These are phyloP conservation scores for Rhododendron griersonianum DNA, from an alignment of 148 eudicot genomes.

Conservation along the genomic window DNA sequence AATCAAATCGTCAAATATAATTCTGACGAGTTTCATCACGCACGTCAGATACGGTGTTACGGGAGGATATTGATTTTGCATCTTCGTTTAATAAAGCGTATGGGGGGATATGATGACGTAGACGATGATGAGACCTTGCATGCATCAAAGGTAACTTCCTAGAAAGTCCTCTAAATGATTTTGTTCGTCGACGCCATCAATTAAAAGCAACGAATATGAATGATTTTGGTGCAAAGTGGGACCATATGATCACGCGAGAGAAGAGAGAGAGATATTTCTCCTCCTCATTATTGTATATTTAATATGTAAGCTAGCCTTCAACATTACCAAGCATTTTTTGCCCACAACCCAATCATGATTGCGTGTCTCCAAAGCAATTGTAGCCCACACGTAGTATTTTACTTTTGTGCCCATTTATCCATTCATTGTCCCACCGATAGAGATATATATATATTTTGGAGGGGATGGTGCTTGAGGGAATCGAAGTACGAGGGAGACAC, in stretches of 20 bases:
- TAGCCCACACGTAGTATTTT: neutral
- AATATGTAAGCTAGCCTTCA: neutral
- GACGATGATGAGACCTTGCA: neutral
- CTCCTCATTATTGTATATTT: neutral
- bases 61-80: too few relatives aligned
- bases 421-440: neutral
- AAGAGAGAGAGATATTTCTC: neutral
- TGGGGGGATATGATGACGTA: neutral
- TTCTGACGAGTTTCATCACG: too few relatives aligned
- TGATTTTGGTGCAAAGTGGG: neutral
- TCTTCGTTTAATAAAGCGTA: neutral
- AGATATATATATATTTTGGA: too few relatives aligned
- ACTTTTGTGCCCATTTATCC: neutral
- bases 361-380: constrained; percentile 12
- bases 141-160: neutral
- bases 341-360: constrained; percentile 3
- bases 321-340: neutral
- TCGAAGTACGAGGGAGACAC: too few relatives aligned
- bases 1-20: too few relatives aligned
- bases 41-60: too few relatives aligned
- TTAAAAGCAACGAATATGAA: constrained; percentile 1
- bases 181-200: constrained; percentile 12
- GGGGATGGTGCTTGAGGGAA: too few relatives aligned
- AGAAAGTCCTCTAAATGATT: constrained; percentile 13
- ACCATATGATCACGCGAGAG: neutral